phyloP scores from a whole-genome alignment of 805 yeast species.

The Monosporozyma yasuniensis region DNA sequence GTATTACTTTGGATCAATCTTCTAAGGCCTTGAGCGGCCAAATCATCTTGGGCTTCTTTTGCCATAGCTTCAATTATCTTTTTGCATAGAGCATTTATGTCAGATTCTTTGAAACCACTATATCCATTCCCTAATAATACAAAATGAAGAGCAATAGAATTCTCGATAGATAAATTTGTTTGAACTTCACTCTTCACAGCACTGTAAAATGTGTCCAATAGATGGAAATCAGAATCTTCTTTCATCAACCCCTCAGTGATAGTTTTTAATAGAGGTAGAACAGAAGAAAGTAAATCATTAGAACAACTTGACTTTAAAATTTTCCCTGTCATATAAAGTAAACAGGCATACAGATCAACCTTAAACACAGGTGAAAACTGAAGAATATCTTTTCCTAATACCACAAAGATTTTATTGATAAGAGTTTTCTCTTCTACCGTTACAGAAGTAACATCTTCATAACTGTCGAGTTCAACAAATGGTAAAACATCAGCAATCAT shows the following conservation, averaged over 20 bases:
- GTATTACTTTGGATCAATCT: constrained; percentile 36
- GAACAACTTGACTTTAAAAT: constrained; percentile 39
- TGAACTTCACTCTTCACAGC: constrained; percentile 25
- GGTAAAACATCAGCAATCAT: constrained; percentile 56
- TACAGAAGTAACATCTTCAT: background rate
- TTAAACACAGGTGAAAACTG: constrained; percentile 61
- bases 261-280: constrained; percentile 44
- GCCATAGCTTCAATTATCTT: constrained; percentile 32
- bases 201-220: constrained; percentile 33
- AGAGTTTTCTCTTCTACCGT: constrained; percentile 30
- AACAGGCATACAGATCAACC: constrained; percentile 61
- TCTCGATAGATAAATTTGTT: constrained; percentile 22
- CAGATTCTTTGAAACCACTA: constrained; percentile 28
- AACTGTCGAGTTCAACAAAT: constrained; percentile 40
- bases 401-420: constrained; percentile 41
- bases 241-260: constrained; percentile 30
- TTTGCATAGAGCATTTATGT: constrained; percentile 31
- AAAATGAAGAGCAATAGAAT: constrained; percentile 36
- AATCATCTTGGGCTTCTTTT: constrained; percentile 30
- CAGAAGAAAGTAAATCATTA: constrained; percentile 39
- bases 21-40: constrained; percentile 54
- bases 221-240: constrained; percentile 20
- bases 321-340: constrained; percentile 52
- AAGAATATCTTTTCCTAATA: constrained; percentile 53
- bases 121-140: constrained; percentile 34